Base-by-base conservation (phyloP, 2,329 filamentous ascomycete genomes). In the Penicillium polonicum region DNA sequence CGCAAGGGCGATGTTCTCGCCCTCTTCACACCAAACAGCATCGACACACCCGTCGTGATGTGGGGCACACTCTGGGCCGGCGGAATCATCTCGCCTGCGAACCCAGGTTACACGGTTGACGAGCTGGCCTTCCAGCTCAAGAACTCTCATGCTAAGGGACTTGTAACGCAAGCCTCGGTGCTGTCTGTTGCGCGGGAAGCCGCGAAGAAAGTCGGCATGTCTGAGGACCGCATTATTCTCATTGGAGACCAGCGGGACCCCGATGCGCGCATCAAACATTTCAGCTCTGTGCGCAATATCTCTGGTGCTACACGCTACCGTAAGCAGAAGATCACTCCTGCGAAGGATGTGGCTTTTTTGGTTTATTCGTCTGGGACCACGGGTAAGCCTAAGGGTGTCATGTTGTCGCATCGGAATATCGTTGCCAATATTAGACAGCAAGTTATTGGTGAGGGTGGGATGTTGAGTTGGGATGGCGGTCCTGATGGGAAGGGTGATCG, bases 341-440 rank as follows among this genome's bases (percentile, higher is more conserved):
- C 82, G 49, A 87, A 85, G 57, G 91, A 96, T 70, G 73, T 94
- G 27, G 88, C 91, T 0, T 96, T 94, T 68, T 76, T 97, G 57
- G 91, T 95, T 0, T 97, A 96, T 74, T 91, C 88, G 49, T 92
- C 88, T 8, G 93, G 93, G 8, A 97, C 93, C 0, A 97, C 93
- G 0, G 93, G 93, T 2, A 78, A 92, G 50, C 92, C 93, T 0
- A 97, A 97, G 75, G 93, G 92, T 17, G 93, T 97, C 15, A 89
- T 91, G 84, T 80, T 97, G 33, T 89, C 86, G 8, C 93, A 97
- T 74, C 74, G 78, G 63, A 97, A 97, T 72, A 87, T 96, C 59
- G 84, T 95, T 12, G 79, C 90, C 58, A 96, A 96, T 72, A 71
- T 86, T 7, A 65, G 83, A 31, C 87, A 90, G 74, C 70, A 81